Evolutionary conservation across 2,329 filamentous ascomycete genomes (phyloP).

Genomic region (Chaetomiaceae sp.): DNA sequence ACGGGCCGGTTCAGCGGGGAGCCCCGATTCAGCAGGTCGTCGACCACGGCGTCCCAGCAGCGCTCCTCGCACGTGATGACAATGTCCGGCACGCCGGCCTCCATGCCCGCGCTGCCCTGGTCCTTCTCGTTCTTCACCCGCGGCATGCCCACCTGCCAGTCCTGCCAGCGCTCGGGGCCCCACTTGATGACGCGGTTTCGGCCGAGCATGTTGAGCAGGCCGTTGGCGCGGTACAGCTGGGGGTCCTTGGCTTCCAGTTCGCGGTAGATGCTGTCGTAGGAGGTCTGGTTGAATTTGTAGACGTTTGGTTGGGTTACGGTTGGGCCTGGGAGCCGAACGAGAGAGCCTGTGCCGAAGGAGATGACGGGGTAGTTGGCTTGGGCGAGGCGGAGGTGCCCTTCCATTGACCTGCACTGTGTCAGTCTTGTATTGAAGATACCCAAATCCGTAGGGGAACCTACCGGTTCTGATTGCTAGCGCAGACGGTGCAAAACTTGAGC

Average conservation of each 20-base stretch:
- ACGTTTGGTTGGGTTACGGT: slow-evolving; percentile 92
- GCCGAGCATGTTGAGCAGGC: slow-evolving; percentile 91
- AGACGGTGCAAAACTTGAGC: slow-evolving; percentile 97
- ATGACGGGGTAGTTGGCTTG: slow-evolving; percentile 89
- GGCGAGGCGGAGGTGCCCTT: slow-evolving; percentile 91
- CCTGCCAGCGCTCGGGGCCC: slow-evolving; percentile 95
- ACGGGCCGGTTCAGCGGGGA: slow-evolving; percentile 86
- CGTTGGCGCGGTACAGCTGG: slow-evolving; percentile 84
- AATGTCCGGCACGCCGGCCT: slow-evolving; percentile 85
- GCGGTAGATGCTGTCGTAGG: slow-evolving; percentile 90
- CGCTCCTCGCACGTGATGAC: slow-evolving; percentile 97
- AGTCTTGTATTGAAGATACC: slow-evolving; percentile 18
- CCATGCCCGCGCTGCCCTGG: slow-evolving; percentile 73
- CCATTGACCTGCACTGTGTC: slow-evolving; percentile 68
- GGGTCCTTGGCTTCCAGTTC: slow-evolving; percentile 84
- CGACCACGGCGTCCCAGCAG: slow-evolving; percentile 96
- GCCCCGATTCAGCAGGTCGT: slow-evolving; percentile 83
- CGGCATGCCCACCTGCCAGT: slow-evolving; percentile 87
- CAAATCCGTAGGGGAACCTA: slow-evolving; percentile 39
- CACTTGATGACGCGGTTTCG: slow-evolving; percentile 90
- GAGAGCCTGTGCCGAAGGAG: slow-evolving; percentile 92
- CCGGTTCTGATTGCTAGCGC: slow-evolving; percentile 96
- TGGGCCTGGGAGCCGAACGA: slow-evolving; percentile 88
- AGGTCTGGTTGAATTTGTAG: slow-evolving; percentile 96
- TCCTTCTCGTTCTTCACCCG: slow-evolving; percentile 71